These are phyloP conservation scores for Sanghuangporus weigelae DNA, from an alignment of 1,284 basidiomycete species.

Conservation along the genomic window DNA sequence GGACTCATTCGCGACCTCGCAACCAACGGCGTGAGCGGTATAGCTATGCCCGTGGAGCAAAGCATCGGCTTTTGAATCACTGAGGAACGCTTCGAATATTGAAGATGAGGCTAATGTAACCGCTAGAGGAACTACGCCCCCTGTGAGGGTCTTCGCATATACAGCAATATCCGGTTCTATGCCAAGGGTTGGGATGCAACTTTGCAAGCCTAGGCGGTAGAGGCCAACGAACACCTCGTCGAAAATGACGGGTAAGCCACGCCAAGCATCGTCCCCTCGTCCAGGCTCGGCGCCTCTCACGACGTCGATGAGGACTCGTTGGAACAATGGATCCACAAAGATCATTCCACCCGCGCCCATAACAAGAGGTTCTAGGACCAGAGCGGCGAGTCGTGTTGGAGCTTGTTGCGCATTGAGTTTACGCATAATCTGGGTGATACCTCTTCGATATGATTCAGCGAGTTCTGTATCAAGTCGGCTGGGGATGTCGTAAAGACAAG, in stretches of 20 bases:
- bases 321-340: conserved; percentile 97
- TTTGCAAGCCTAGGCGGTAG: conserved; percentile 77
- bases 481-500: conserved; percentile 71
- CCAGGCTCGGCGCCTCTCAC: conserved; percentile 47
- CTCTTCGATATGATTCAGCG: conserved; percentile 57
- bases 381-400: conserved; percentile 52
- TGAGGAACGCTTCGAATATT: conserved; percentile 79
- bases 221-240: conserved; percentile 97
- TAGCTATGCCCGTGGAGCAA: conserved; percentile 95
- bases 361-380: conserved; percentile 89
- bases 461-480: conserved; percentile 57
- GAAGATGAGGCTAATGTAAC: conserved; percentile 77
- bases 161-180: conserved; percentile 83
- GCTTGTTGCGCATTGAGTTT: conserved; percentile 25
- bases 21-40: conserved; percentile 88
- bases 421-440: conserved; percentile 56
- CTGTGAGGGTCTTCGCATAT: conserved; percentile 92
- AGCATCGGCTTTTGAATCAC: conserved; percentile 77
- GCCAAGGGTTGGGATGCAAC: conserved; percentile 62
- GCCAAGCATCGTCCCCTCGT: conserved; percentile 39
- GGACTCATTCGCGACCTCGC: conserved; percentile 84
- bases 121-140: conserved; percentile 86
- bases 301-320: conserved; percentile 80
- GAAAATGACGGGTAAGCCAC: conserved; percentile 86
- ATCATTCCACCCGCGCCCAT: conserved; percentile 98